phyloP scores from a whole-genome alignment of 495 filamentous ascomycete genomes.

The Halenospora varia region DNA sequence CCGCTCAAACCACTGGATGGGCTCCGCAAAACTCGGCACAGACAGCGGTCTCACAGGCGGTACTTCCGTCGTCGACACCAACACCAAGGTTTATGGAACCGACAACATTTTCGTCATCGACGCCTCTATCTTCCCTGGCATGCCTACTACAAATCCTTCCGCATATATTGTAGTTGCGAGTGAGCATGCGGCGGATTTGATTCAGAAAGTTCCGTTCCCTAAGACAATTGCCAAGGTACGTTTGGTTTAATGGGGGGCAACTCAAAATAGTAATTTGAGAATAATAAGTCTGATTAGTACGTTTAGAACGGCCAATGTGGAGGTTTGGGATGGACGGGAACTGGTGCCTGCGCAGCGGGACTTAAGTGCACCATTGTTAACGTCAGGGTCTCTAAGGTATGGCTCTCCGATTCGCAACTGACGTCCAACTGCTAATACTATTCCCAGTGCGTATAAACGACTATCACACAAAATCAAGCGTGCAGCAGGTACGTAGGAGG shows the following conservation, averaged over 20 bases:
- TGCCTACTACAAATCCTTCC: slow-evolving; percentile 48
- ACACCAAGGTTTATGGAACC: slow-evolving; percentile 62
- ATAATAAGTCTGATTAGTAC: not conserved
- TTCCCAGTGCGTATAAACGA: too few relatives aligned
- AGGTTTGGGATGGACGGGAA: not conserved
- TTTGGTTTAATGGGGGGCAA: not conserved
- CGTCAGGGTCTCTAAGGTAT: too few relatives aligned
- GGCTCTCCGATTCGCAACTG: too few relatives aligned
- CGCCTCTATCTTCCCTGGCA: slow-evolving; percentile 53
- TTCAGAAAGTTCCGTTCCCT: slow-evolving; percentile 38
- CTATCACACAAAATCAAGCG: too few relatives aligned
- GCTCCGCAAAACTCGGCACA: slow-evolving; percentile 54
- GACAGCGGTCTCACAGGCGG: slow-evolving; percentile 53
- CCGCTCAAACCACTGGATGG: slow-evolving; percentile 69
- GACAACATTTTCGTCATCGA: slow-evolving; percentile 57
- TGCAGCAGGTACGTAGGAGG: too few relatives aligned
- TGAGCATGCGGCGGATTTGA: slow-evolving; percentile 48
- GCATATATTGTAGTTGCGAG: slow-evolving; percentile 49
- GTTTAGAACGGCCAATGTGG: not conserved
- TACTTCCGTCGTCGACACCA: slow-evolving; percentile 57
- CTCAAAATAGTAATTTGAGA: not conserved
- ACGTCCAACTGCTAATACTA: too few relatives aligned
- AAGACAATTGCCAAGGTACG: slow-evolving; percentile 6
- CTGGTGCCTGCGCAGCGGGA: not conserved
- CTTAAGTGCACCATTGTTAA: too few relatives aligned